Percentiles rank a stretch among this genome's conserved stretches.
Evolutionary conservation across 2,329 filamentous ascomycete genomes (phyloP).

Genomic region (Sporothrix schenckii): DNA sequence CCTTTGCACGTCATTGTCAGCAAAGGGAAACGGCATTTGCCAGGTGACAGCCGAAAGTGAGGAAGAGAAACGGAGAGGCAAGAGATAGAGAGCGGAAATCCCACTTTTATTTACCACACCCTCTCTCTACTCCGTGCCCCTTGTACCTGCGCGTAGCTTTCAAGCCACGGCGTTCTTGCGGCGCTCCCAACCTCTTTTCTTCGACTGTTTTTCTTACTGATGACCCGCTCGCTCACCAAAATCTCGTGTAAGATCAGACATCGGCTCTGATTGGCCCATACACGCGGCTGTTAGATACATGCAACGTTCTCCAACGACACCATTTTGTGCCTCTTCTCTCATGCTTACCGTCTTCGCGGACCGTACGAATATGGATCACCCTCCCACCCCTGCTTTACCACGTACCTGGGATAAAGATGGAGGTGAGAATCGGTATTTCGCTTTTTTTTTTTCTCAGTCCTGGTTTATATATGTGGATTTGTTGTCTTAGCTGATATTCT

Average conservation of each 20-base stretch:
- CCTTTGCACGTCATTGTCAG: not conserved
- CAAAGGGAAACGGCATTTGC: not conserved
- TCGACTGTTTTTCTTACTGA: not conserved
- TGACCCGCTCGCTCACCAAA: not conserved
- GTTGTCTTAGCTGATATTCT: not conserved
- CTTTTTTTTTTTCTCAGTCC: not conserved
- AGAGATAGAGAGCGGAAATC: not conserved
- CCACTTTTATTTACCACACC: not conserved
- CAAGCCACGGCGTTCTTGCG: not conserved
- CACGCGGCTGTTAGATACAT: constrained; percentile 9
- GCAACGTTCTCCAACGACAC: not conserved
- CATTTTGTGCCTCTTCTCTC: not conserved
- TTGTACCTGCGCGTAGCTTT: constrained; percentile 17
- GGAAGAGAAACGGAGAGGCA: not conserved
- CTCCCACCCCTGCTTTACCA: not conserved
- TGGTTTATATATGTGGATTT: not conserved
- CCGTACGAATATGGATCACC: not conserved
- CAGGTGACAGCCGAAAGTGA: too few relatives aligned
- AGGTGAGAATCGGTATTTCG: constrained; percentile 8
- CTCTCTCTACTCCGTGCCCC: not conserved
- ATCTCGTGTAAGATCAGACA: not conserved
- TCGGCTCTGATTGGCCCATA: not conserved
- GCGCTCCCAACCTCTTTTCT: not conserved
- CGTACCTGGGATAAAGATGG: not conserved
- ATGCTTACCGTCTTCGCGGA: not conserved